phyloP scores from a whole-genome alignment of 257 asterid species.

The Mitragyna speciosa region DNA sequence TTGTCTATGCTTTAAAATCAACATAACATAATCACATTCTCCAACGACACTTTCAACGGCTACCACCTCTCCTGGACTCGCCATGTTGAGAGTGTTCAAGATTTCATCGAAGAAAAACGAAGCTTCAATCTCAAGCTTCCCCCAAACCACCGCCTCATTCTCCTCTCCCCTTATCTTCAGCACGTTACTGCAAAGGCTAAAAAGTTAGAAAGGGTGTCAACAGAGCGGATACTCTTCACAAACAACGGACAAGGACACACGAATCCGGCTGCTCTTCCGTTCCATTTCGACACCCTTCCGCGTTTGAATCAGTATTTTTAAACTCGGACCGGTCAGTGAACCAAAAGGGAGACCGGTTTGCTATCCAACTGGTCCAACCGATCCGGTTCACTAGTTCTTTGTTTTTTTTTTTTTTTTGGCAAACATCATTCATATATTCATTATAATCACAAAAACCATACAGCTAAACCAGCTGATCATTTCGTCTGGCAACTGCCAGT shows the following conservation, averaged over 20 bases:
- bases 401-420: too few species aligned
- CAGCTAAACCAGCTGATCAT: too few species aligned
- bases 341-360: too few species aligned
- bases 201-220: constrained; percentile 43
- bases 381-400: too few species aligned
- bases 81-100: constrained; percentile 42
- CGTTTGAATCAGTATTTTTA: too few species aligned
- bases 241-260: constrained; percentile 45
- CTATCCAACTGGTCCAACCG: too few species aligned
- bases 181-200: constrained; percentile 41
- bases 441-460: too few species aligned
- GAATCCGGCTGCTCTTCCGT: constrained; percentile 58
- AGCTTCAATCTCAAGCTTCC: constrained; percentile 51
- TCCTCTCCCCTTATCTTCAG: constrained; percentile 40
- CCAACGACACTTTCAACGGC: constrained; percentile 35
- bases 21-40: constrained; percentile 7
- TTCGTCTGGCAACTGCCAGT: too few species aligned
- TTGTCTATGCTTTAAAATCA: too few species aligned
- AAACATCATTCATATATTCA: too few species aligned
- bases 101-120: constrained; percentile 47
- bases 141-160: constrained; percentile 28
- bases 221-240: constrained; percentile 48
- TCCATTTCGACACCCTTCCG: constrained; percentile 55
- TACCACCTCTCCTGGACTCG: constrained; percentile 53
- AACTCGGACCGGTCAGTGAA: too few species aligned